phyloP scores from a whole-genome alignment of 768 basidiomycete species.

The Leccinellum albellum region DNA sequence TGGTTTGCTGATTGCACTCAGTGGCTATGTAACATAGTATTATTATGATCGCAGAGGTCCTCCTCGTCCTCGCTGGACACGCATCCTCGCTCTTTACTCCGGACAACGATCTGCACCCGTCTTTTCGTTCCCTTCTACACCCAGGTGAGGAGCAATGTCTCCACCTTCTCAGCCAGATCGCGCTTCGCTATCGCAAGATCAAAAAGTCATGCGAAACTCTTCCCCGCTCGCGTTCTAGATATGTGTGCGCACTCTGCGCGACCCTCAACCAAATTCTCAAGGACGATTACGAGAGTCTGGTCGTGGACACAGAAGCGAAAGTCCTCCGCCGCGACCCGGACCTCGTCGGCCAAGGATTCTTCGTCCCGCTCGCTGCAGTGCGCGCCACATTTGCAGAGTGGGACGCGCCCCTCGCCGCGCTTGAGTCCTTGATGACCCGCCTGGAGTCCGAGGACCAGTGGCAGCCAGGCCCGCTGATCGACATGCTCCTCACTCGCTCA shows the following conservation, averaged over 20 bases:
- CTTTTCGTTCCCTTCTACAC: slow-evolving; percentile 71
- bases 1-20: no score
- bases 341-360: slow-evolving; percentile 75
- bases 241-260: slow-evolving; percentile 74
- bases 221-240: slow-evolving; percentile 62
- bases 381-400: slow-evolving; percentile 83
- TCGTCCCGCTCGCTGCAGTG: slow-evolving; percentile 82
- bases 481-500: slow-evolving; percentile 67
- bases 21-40: slow-evolving; percentile 29
- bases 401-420: slow-evolving; percentile 79
- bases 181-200: slow-evolving; percentile 70
- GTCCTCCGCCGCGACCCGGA: slow-evolving; percentile 70
- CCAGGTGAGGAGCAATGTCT: slow-evolving; percentile 86
- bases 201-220: slow-evolving; percentile 51
- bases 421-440: slow-evolving; percentile 60
- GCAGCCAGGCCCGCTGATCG: slow-evolving; percentile 76
- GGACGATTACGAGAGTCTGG: slow-evolving; percentile 74
- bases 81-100: slow-evolving; percentile 75
- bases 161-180: slow-evolving; percentile 74
- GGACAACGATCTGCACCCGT: slow-evolving; percentile 56
- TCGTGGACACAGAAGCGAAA: slow-evolving; percentile 78
- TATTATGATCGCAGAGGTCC: slow-evolving; percentile 77
- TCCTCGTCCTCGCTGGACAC: slow-evolving; percentile 85
- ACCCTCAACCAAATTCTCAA: slow-evolving; percentile 70
- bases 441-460: slow-evolving; percentile 50